phyloP scores from a whole-genome alignment of 495 filamentous ascomycete species.

The Neurospora cerealis region DNA sequence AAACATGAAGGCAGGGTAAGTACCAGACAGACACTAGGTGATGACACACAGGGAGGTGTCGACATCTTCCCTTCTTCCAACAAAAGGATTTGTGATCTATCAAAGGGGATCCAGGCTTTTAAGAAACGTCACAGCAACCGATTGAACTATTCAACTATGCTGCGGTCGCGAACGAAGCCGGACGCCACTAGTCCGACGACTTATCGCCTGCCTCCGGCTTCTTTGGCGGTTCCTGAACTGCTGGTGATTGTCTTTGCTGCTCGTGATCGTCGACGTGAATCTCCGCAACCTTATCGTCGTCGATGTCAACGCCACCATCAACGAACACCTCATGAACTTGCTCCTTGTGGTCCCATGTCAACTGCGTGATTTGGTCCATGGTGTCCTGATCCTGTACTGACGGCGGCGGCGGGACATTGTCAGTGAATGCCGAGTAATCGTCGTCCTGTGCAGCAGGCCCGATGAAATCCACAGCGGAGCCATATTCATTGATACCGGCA shows the following conservation, averaged over 20 bases:
- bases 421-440: conserved; percentile 8
- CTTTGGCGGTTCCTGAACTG: not conserved
- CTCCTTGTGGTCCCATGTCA: conserved; percentile 23
- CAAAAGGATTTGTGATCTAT: not conserved
- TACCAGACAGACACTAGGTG: not conserved
- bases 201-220: not conserved
- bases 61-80: not conserved
- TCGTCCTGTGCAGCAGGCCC: conserved; percentile 34
- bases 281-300: conserved; percentile 33
- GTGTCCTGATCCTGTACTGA: conserved; percentile 12
- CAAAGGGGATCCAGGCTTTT: not conserved
- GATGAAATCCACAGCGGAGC: conserved; percentile 17
- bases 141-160: not conserved
- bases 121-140: not conserved
- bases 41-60: not conserved
- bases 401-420: conserved; percentile 4
- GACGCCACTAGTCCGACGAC: not conserved
- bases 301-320: conserved; percentile 18
- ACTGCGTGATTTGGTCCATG: conserved; percentile 14
- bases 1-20: not conserved
- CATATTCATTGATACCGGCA: not conserved
- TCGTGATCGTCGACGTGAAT: conserved; percentile 33
- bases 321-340: conserved; percentile 26
- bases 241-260: conserved; percentile 2
- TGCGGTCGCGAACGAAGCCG: not conserved